Percentiles rank a stretch among this genome's conserved stretches.
Conservation (phyloP, 345 rosid species). For the Mallotus nudiflorus region DNA sequence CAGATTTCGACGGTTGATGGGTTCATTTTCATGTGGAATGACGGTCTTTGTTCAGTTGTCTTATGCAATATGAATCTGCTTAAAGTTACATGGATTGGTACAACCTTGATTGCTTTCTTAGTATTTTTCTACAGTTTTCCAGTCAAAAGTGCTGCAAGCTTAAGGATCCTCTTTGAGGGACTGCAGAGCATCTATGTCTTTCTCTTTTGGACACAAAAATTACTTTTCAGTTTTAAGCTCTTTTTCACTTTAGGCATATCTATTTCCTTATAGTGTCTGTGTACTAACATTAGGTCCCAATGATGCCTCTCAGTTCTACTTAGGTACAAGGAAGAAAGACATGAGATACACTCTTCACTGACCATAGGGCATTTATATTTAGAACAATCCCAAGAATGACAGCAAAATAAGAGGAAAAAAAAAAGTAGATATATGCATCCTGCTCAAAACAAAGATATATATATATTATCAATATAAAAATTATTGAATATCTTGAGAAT, state of each 20-base stretch:
- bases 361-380: not conserved
- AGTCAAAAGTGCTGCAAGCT: not conserved
- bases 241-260: constrained; percentile 8
- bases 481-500: constrained; percentile 12
- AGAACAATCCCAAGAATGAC: not conserved
- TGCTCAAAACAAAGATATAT: not conserved
- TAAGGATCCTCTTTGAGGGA: not conserved
- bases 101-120: not conserved
- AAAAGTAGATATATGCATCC: not conserved
- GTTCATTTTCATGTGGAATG: not conserved
- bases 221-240: not conserved
- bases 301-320: not conserved
- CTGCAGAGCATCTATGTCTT: not conserved
- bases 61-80: not conserved
- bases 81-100: not conserved
- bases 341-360: not conserved
- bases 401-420: not conserved
- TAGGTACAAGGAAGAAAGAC: not conserved
- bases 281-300: not conserved
- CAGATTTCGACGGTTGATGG: not conserved
- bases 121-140: not conserved
- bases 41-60: not conserved
- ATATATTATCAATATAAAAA: not conserved
- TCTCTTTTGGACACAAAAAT: not conserved
- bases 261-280: not conserved